phyloP scores from a whole-genome alignment of 1,284 basidiomycete species.

The Ustilago trichophora region DNA sequence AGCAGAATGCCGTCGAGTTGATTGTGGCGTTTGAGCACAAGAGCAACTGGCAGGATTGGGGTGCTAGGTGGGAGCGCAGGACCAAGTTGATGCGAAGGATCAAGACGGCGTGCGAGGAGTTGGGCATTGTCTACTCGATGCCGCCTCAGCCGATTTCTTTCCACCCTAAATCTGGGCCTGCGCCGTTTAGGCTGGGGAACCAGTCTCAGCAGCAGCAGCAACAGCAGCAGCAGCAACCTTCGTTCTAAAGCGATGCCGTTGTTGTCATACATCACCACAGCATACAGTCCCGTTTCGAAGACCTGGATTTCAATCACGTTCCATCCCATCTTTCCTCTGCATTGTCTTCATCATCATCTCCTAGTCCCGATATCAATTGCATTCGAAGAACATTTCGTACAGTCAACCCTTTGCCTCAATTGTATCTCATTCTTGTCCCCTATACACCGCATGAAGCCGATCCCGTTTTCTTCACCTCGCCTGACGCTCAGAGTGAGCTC shows the following conservation, averaged over 20 bases:
- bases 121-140: constrained; percentile 53
- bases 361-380: no score
- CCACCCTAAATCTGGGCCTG: constrained; percentile 41
- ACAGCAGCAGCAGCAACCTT: constrained; percentile 2
- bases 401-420: no score
- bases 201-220: background rate
- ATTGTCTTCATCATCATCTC: no score
- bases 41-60: constrained; percentile 89
- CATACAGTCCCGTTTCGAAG: no score
- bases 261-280: no score
- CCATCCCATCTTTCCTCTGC: no score
- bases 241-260: constrained; percentile 2
- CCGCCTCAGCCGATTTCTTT: constrained; percentile 61
- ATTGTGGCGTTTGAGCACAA: constrained; percentile 78
- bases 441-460: no score
- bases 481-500: no score
- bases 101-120: constrained; percentile 52
- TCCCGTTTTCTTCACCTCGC: no score
- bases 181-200: constrained; percentile 42
- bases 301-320: no score
- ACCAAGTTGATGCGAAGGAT: constrained; percentile 61
- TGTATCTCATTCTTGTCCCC: no score
- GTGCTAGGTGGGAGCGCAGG: constrained; percentile 72
- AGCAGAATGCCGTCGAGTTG: constrained; percentile 60
- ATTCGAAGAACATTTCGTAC: no score